Conservation (phyloP, 2,329 filamentous ascomycete species). For the Cladosporium cucumerinum region DNA sequence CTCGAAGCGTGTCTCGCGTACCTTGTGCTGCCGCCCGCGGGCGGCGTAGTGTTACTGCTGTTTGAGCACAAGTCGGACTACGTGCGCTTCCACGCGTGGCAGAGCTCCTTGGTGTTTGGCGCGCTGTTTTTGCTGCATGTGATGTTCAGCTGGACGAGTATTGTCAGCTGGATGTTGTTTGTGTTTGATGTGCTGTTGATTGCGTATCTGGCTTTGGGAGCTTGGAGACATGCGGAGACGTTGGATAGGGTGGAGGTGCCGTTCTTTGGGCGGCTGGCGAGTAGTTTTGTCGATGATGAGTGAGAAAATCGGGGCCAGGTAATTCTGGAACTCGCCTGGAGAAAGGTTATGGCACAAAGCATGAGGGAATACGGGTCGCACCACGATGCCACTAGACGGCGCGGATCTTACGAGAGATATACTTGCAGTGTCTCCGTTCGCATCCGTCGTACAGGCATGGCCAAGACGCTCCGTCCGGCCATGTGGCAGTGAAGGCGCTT, state of each 20-base stretch:
- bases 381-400: neutral
- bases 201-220: slow-evolving; percentile 69
- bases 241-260: slow-evolving; percentile 76
- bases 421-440: neutral
- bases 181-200: slow-evolving; percentile 73
- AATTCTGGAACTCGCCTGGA: neutral
- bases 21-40: slow-evolving; percentile 76
- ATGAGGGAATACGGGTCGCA: neutral
- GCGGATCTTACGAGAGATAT: neutral
- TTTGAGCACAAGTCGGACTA: slow-evolving; percentile 95
- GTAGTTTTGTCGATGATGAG: slow-evolving; percentile 87
- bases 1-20: slow-evolving; percentile 92
- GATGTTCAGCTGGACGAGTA: slow-evolving; percentile 77
- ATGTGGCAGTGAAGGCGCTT: neutral
- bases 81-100: slow-evolving; percentile 97
- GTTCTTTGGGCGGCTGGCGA: slow-evolving; percentile 79
- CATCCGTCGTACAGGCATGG: neutral
- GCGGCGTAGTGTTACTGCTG: slow-evolving; percentile 78
- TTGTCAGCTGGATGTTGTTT: slow-evolving; percentile 81
- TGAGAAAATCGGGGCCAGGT: slow-evolving; percentile 30
- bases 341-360: neutral
- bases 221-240: slow-evolving; percentile 76
- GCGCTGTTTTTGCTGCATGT: slow-evolving; percentile 71
- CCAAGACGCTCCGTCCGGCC: neutral
- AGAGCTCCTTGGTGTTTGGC: slow-evolving; percentile 43